A percentile compares a stretch with the other conserved stretches of the same genome.
Conservation (phyloP, 2,329 filamentous ascomycete genomes). For the Amauroascus verrucosus region DNA sequence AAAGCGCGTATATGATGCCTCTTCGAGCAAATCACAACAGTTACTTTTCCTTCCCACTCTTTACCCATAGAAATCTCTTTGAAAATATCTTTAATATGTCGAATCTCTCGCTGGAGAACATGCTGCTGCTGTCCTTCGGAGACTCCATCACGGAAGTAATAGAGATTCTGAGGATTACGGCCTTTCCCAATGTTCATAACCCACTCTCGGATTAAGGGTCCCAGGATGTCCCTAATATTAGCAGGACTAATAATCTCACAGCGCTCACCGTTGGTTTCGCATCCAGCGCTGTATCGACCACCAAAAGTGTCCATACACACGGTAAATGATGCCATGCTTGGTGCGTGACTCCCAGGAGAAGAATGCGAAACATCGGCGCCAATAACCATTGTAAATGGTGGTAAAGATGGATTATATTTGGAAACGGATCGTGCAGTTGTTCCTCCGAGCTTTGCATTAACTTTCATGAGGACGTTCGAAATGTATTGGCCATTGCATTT, state of each 20-base stretch:
- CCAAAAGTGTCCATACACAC: constrained; percentile 63
- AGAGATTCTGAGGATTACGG: constrained; percentile 59
- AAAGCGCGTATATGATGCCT: constrained; percentile 92
- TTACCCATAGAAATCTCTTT: constrained; percentile 27
- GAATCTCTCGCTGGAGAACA: constrained; percentile 69
- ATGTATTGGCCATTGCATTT: constrained; percentile 72
- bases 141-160: constrained; percentile 91
- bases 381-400: constrained; percentile 61
- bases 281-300: constrained; percentile 66
- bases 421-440: constrained; percentile 51
- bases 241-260: constrained; percentile 63
- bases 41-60: constrained; percentile 53
- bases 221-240: constrained; percentile 58
- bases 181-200: constrained; percentile 44
- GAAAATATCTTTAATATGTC: constrained; percentile 56
- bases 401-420: constrained; percentile 31
- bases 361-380: constrained; percentile 86
- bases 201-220: constrained; percentile 57
- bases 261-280: constrained; percentile 72
- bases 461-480: constrained; percentile 91
- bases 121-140: constrained; percentile 74
- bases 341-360: constrained; percentile 52
- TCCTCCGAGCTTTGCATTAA: constrained; percentile 91
- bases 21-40: constrained; percentile 82
- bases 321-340: constrained; percentile 81